Evolutionary conservation across 2,329 filamentous ascomycete genomes (phyloP), one percentile per base, ranked within the genome.

Genomic region (Fusarium sp.): DNA sequence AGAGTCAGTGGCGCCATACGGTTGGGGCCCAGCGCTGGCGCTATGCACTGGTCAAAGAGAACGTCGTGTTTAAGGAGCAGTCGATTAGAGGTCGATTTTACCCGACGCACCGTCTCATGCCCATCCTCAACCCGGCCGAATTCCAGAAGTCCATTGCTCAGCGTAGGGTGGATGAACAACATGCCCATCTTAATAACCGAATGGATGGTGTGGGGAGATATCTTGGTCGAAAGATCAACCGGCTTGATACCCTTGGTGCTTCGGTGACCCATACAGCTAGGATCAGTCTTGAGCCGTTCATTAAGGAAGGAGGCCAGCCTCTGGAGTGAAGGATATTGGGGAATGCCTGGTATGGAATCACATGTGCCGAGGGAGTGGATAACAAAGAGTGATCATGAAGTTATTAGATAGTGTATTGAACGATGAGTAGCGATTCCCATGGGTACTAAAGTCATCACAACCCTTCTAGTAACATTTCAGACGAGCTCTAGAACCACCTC

Each of bases 21-120:
- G 59, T 80, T 74, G 71, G 78, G 78, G 55, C 78, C 64, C 54
- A 78, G 77, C 48, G 71, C 73, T 84, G 70, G 81, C 81, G 73
- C 75, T 83, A 80, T 75, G 75, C 77, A 6, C 75, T 86, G 44
- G 80, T 84, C 32, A 81, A 80, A 67, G 84, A 86, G 64, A 84
- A 85, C 69, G 78, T 80, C n/a, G 79, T 82, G 46, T 75, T 87
- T 23, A 82, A 84, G 67, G 87, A 88, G 73, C 75, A 76, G 17
- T 81, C 81, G 26, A 81, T 89, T 54, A 81, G 83, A 62, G 88
- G 88, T 54, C 82, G 88, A n/a, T 89, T 89, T 79, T 89, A 90
- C 78, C 85, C 87, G 18, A 86, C 85, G n/a, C 79, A 84, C 62
- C 81, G 83, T 63, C 80, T 90, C 38, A 85, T 88, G 78, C 82